These are phyloP conservation scores for Leptographium radiaticola DNA, from an alignment of 2,329 filamentous ascomycete species.

Conservation along the genomic window DNA sequence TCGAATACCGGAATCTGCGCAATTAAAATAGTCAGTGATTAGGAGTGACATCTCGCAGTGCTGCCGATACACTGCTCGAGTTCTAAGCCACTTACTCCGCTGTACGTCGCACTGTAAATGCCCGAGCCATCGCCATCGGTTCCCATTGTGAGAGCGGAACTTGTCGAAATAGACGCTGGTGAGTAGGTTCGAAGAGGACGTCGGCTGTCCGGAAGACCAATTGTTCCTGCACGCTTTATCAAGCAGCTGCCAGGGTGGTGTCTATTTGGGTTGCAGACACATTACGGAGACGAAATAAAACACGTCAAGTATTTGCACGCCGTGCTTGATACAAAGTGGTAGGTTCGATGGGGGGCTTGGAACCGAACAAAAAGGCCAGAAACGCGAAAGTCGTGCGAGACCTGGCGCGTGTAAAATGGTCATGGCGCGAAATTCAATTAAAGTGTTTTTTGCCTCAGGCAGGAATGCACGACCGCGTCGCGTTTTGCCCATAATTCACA, in stretches of 20 bases:
- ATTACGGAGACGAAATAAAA: neutral
- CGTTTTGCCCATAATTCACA: neutral
- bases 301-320: neutral
- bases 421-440: slow-evolving; percentile 3
- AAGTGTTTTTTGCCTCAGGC: neutral
- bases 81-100: slow-evolving; percentile 39
- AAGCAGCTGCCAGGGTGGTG: neutral
- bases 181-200: neutral
- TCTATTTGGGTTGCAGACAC: neutral
- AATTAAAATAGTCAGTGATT: slow-evolving; percentile 3
- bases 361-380: neutral
- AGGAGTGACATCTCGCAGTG: neutral
- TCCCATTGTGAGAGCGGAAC: slow-evolving; percentile 27
- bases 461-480: neutral
- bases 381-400: neutral
- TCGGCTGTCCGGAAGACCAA: too few species aligned
- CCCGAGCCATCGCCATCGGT: slow-evolving; percentile 29
- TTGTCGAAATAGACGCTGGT: neutral
- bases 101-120: slow-evolving; percentile 57
- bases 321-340: neutral
- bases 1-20: slow-evolving; percentile 85
- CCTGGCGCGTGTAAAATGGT: neutral
- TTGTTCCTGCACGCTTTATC: neutral
- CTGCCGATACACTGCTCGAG: too few species aligned
- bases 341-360: neutral